Conservation (phyloP, 73 alveolate species). For the Paramecium biaurelia region DNA sequence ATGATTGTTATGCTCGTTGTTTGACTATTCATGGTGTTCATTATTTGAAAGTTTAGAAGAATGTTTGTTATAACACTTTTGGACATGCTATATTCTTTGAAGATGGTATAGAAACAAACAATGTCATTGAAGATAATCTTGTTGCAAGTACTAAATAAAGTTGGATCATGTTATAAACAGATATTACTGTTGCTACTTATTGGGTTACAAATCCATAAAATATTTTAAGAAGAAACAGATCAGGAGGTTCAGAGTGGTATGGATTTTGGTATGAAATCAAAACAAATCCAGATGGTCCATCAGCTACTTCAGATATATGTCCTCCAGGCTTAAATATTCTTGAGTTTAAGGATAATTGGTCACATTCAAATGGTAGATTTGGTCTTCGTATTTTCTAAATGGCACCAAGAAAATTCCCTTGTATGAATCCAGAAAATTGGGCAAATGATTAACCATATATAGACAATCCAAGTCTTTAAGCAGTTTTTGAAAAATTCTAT, state of each 20-base stretch:
- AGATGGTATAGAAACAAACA: conserved; percentile 86
- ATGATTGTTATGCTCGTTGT: conserved; percentile 82
- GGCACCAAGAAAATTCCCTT: conserved; percentile 65
- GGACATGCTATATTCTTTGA: conserved; percentile 91
- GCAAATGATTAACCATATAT: neutral
- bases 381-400: conserved; percentile 83
- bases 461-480: conserved; percentile 61
- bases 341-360: conserved; percentile 75
- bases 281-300: conserved; percentile 80
- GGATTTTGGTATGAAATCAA: conserved; percentile 87
- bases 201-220: conserved; percentile 90
- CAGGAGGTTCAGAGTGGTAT: conserved; percentile 87
- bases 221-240: conserved; percentile 72
- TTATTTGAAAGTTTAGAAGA: conserved; percentile 71
- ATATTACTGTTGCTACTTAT: conserved; percentile 84
- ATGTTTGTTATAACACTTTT: conserved; percentile 77
- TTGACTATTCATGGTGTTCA: conserved; percentile 83
- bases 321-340: conserved; percentile 69
- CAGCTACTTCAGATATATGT: conserved; percentile 74
- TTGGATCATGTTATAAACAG: conserved; percentile 79
- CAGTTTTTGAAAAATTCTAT: conserved; percentile 30
- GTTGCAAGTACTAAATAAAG: conserved; percentile 65
- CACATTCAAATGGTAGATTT: conserved; percentile 87
- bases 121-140: conserved; percentile 73
- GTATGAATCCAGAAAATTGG: neutral